phyloP scores from a whole-genome alignment of 2,329 filamentous ascomycete genomes.

The Colletotrichum navitas region DNA sequence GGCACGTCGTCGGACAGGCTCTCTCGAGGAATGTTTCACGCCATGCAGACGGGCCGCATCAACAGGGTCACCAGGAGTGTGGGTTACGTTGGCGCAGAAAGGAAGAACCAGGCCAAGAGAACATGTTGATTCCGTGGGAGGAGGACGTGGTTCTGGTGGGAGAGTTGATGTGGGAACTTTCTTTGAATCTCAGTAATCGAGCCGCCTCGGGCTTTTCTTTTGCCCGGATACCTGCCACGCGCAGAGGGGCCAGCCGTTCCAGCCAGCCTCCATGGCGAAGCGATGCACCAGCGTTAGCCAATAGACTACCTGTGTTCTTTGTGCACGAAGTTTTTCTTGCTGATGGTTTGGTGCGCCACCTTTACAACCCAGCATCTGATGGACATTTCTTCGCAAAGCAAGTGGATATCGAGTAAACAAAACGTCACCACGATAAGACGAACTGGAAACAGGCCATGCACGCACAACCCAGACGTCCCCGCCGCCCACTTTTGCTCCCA shows the following conservation, averaged over 20 bases:
- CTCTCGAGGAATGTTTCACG: slow-evolving; percentile 16
- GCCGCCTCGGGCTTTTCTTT: slow-evolving; percentile 1
- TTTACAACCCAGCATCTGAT: background rate
- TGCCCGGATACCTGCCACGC: slow-evolving; percentile 6
- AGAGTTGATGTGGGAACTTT: slow-evolving; percentile 6
- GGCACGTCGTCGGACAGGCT: background rate
- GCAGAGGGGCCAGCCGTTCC: background rate
- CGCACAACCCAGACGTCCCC: background rate
- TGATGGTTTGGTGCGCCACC: background rate
- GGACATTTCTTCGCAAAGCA: background rate
- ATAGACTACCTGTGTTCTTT: slow-evolving; percentile 37
- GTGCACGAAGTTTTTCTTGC: slow-evolving; percentile 1
- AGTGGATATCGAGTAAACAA: background rate
- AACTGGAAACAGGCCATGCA: background rate
- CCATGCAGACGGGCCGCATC: slow-evolving; percentile 28
- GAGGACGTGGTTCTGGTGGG: background rate
- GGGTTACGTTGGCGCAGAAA: background rate
- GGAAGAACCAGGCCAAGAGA: background rate
- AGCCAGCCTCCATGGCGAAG: slow-evolving; percentile 1
- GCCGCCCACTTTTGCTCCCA: background rate
- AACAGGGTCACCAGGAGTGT: background rate
- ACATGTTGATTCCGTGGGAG: background rate
- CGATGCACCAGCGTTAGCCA: slow-evolving; percentile 18
- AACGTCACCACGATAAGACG: background rate
- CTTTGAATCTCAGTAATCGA: slow-evolving; percentile 13